Evolutionary conservation across 1,139 yeast genomes (phyloP).

Genomic region (Diutina pseudorugosa): DNA sequence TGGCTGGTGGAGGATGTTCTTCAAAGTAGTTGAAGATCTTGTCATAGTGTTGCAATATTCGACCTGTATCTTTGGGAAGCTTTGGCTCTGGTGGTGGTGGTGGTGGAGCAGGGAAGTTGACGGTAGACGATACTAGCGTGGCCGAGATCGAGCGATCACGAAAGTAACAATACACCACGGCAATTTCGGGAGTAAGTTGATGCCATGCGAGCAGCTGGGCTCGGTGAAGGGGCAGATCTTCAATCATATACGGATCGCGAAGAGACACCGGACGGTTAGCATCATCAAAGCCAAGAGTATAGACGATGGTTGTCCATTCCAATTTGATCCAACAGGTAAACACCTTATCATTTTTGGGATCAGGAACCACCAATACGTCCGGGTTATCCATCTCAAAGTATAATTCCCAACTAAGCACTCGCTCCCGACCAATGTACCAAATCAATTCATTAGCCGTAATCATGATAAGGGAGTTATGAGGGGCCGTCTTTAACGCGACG

Average conservation of each 20-base stretch:
- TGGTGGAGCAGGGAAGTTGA: not conserved
- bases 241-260: not conserved
- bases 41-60: no score
- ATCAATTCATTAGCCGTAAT: not conserved
- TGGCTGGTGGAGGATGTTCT: not conserved
- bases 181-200: not conserved
- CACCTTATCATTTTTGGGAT: not conserved
- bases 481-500: not conserved
- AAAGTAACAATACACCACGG: not conserved
- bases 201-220: not conserved
- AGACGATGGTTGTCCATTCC: not conserved
- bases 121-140: not conserved
- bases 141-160: not conserved
- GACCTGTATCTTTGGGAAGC: not conserved
- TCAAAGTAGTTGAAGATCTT: not conserved
- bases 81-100: not conserved
- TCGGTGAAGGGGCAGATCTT: not conserved
- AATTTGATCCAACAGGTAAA: not conserved
- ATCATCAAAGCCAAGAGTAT: not conserved
- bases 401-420: constrained; percentile 1
- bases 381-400: not conserved
- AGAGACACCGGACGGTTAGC: not conserved
- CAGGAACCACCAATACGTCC: not conserved
- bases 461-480: not conserved
- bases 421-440: not conserved